Percentiles rank a stretch among this genome's conserved stretches.
phyloP scores from a whole-genome alignment of 2,329 filamentous ascomycete species.

The Onygena corvina region DNA sequence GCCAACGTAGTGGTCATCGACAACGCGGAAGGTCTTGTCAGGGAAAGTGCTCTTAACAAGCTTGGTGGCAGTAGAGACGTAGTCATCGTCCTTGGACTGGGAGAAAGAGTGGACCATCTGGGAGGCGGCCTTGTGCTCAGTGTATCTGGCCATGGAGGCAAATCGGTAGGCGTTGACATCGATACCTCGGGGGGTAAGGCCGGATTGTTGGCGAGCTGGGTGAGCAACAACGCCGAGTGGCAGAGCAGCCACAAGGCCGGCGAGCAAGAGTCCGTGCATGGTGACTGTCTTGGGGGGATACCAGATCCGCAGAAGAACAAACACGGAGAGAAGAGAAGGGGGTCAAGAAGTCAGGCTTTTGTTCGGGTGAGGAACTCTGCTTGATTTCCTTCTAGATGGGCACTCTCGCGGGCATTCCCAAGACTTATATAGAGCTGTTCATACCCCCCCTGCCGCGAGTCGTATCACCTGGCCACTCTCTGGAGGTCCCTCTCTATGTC shows the following conservation, averaged over 20 bases:
- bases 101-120: slow-evolving; percentile 6
- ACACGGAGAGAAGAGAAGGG: not conserved
- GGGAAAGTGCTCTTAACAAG: slow-evolving; percentile 11
- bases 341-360: slow-evolving; percentile 1
- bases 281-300: slow-evolving; percentile 8
- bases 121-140: slow-evolving; percentile 3
- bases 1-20: slow-evolving; percentile 14
- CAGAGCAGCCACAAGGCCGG: slow-evolving; percentile 11
- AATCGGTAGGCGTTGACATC: slow-evolving; percentile 13
- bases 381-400: not conserved
- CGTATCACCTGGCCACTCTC: not conserved
- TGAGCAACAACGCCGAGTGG: slow-evolving; percentile 10
- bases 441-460: not conserved
- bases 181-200: slow-evolving; percentile 9
- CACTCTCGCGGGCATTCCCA: not conserved
- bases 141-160: slow-evolving; percentile 7
- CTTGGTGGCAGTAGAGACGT: slow-evolving; percentile 11
- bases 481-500: not conserved
- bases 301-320: not conserved
- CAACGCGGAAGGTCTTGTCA: slow-evolving; percentile 10
- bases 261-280: slow-evolving; percentile 15
- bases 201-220: slow-evolving; percentile 8
- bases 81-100: slow-evolving; percentile 6
- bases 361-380: slow-evolving; percentile 4
- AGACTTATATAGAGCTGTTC: slow-evolving; percentile 1